A percentile compares a stretch with the other conserved stretches of the same genome.
These are phyloP conservation scores for Hypocreales sp. DNA, from an alignment of 2,329 filamentous ascomycete species.

Conservation along the genomic window DNA sequence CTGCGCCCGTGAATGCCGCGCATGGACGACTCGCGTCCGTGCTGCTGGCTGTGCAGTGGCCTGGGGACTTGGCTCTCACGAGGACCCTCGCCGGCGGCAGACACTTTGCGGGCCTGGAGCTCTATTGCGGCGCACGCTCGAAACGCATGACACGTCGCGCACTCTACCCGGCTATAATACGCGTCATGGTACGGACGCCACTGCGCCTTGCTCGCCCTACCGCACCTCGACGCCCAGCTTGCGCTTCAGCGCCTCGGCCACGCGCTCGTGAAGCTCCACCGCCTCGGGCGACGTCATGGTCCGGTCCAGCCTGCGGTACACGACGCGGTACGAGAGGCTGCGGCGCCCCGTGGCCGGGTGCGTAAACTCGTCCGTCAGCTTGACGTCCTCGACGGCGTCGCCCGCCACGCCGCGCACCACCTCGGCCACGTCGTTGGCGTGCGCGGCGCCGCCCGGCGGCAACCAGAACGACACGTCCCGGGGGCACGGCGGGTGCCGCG, in stretches of 20 bases:
- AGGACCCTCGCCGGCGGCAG: too few species aligned
- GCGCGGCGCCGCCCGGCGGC: conserved; percentile 20
- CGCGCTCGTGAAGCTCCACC: conserved; percentile 57
- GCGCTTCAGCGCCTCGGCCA: conserved; percentile 48
- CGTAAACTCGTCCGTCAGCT: conserved; percentile 69
- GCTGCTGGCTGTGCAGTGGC: too few species aligned
- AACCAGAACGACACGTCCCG: conserved; percentile 96
- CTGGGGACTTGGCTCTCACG: too few species aligned
- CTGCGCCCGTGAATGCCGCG: too few species aligned
- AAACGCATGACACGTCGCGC: too few species aligned
- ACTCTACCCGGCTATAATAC: too few species aligned
- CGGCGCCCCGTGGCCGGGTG: conserved; percentile 72
- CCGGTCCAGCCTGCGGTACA: conserved; percentile 82
- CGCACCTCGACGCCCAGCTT: conserved; percentile 57
- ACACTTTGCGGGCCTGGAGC: too few species aligned
- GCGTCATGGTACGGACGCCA: too few species aligned
- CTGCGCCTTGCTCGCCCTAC: too few species aligned
- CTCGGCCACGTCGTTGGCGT: conserved; percentile 97
- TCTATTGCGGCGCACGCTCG: too few species aligned
- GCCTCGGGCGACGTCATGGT: conserved; percentile 76
- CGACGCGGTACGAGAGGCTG: conserved; percentile 85
- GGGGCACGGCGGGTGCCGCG: conserved; percentile 75
- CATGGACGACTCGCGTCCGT: too few species aligned
- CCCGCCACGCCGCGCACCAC: conserved; percentile 71
- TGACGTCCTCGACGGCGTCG: conserved; percentile 77